Base-by-base conservation (phyloP, 768 basidiomycete genomes). In the Russula sp. region DNA sequence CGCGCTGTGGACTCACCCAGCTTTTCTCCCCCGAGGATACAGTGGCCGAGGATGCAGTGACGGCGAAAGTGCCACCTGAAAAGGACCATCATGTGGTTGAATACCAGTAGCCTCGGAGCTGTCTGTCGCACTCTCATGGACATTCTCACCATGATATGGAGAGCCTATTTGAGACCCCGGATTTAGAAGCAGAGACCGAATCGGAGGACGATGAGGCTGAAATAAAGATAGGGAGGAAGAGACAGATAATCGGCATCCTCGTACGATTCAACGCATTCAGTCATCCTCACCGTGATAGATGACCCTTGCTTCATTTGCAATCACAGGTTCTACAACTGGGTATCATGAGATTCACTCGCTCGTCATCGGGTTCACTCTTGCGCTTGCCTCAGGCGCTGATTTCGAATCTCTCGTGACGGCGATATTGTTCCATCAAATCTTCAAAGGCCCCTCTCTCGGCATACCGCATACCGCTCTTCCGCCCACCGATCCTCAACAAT, bases 341-440 rank as follows among this genome's bases (percentile, higher is more conserved):
- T 52, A 90, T 95, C 69, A 88, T 94, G n/a, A n/a, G 90, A 80
- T 94, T 55, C 85, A 94, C 71, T 88, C 91, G 2, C 72, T 93
- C 52, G 83, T 92, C 36, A 90, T 93, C 62, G 91, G 91, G 3
- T 72, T 92, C 24, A 92, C 91, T 5, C 76, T 92, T n/a, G 81
- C 88, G 1, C 83, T 92, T 60, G 83, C 88, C 5, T 77, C 80
- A 6, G 87, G 89, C 20, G 68, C 83, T 1, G 89, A 90, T 59
- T 91, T 92, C 65, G 80, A 87, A 2, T 86, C 90, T 26, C 80
- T 92, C 2, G 81, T 88, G 14, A 83, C 86, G 5, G 90, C 90
- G 1, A 84, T 92, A 36, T 76, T 84, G 28, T 92, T 92, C 73
- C 92, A 93, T 71, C 91, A 93, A 69, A 77, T 92, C 11, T 93